Evolutionary conservation across 2,329 filamentous ascomycete species (phyloP), one percentile per base, ranked within the genome.

Genomic region (Arthrobotrys sphaeroides): DNA sequence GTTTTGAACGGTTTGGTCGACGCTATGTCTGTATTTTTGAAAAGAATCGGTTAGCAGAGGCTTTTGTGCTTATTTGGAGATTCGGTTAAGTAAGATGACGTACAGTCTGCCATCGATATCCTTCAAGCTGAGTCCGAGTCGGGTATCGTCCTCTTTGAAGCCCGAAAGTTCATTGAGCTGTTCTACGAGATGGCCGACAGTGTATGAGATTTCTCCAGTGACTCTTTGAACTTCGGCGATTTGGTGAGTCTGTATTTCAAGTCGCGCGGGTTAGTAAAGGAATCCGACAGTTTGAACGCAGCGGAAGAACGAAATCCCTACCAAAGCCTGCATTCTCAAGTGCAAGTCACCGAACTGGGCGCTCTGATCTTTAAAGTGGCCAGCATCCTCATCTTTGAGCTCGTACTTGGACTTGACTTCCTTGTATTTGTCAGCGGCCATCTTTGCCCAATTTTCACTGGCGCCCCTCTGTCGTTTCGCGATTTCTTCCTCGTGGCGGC

Each of bases 341-440:
- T 96, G 91, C 12, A 98, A 86, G 81, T 97, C 94, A 33, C 87
- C 86, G 81, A 97, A 94, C 82, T 97, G 93, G 65, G 85, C 82
- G 77, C 84, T 80, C 24, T 84, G 82, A 22, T 81, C 83, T 33
- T 82, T 83, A 79, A 86, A 84, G 60, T 43, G 76, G 16, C 79
- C 83, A 5, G 83, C 83, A 40, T 84, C 83, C 1, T 85, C 82
- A 79, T 80, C 84, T 81, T 77, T 83, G 80, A 79, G 85, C 81
- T 83, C 82, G 75, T 79, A 83, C 80, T 22, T 81, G 80, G 49
- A 79, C 69, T 75, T 81, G 36, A 55, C 61, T 1, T 67, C 69
- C 7, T 79, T 55, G 53, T 43, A 68, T 77, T 65, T 77, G 22
- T 69, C 84, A 78, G 79, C 89, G 87, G 47, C 85, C 83, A 47